Percentiles rank a stretch among this genome's conserved stretches.
phyloP scores from a whole-genome alignment of 371 early-diverging fungal species.

The Zopfochytrium polystomum region DNA sequence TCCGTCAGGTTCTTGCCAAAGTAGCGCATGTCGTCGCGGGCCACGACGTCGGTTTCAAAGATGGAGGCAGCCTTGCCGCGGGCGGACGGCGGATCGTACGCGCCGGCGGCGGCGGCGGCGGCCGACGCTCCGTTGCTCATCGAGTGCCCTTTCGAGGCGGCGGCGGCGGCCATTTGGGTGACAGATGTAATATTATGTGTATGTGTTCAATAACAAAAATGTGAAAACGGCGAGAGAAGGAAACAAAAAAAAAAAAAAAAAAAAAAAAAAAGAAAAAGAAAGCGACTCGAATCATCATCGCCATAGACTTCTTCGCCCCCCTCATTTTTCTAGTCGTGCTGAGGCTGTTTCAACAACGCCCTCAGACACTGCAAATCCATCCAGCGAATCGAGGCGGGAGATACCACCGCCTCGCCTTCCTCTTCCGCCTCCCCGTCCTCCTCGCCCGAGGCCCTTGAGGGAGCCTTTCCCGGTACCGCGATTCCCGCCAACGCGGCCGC shows the following conservation, averaged over 20 bases:
- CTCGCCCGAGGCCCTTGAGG: neutral
- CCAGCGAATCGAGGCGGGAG: neutral
- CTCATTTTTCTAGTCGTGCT: too few species aligned
- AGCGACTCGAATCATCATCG: neutral
- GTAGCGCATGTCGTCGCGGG: conserved; percentile 49
- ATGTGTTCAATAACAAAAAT: too few species aligned
- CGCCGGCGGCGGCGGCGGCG: neutral
- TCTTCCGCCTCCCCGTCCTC: neutral
- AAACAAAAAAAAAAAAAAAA: neutral
- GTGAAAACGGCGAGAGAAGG: too few species aligned
- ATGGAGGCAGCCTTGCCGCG: conserved; percentile 48
- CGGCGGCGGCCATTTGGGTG: neutral
- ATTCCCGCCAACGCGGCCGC: neutral
- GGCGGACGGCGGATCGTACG: conserved; percentile 4
- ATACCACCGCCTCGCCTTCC: neutral
- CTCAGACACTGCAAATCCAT: neutral
- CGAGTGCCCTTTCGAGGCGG: neutral
- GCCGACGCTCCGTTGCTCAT: neutral
- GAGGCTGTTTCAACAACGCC: too few species aligned
- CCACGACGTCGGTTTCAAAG: conserved; percentile 46
- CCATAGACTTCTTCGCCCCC: neutral
- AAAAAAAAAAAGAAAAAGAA: neutral
- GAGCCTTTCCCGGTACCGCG: neutral
- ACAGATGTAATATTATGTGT: neutral
- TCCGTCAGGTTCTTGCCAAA: conserved; percentile 57